Conservation (phyloP, 1,284 basidiomycete genomes). For the Pascua guehoae region DNA sequence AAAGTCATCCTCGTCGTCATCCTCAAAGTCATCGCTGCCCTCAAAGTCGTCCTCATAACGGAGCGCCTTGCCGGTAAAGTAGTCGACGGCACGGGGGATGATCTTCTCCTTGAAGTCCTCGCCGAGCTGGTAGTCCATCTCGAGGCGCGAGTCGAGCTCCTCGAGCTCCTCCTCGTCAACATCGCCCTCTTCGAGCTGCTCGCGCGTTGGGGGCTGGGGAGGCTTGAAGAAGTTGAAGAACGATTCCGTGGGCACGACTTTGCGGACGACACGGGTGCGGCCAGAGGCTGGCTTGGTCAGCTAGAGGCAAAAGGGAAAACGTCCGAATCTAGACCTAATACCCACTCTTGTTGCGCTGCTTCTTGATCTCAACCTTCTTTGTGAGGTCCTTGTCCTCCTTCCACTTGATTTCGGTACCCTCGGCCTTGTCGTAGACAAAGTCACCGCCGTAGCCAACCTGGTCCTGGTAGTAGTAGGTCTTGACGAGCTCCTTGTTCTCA, state of each 20-base stretch:
- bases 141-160: constrained; percentile 86
- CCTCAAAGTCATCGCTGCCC: constrained; percentile 57
- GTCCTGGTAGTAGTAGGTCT: constrained; percentile 94
- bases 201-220: constrained; percentile 69
- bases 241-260: constrained; percentile 79
- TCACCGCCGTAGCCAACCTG: constrained; percentile 92
- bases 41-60: constrained; percentile 78
- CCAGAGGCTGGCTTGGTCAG: constrained; percentile 65
- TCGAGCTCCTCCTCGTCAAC: constrained; percentile 81
- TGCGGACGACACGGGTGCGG: constrained; percentile 84
- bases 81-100: constrained; percentile 90
- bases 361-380: constrained; percentile 97
- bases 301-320: too few relatives aligned
- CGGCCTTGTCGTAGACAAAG: constrained; percentile 90
- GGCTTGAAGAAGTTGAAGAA: constrained; percentile 98
- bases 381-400: constrained; percentile 98
- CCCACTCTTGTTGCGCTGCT: constrained; percentile 96
- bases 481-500: constrained; percentile 74
- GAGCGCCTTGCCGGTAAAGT: constrained; percentile 94
- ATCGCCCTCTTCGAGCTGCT: constrained; percentile 68
- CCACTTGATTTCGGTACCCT: constrained; percentile 89
- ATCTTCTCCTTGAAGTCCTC: constrained; percentile 99
- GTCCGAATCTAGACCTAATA: constrained; percentile 10
- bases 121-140: constrained; percentile 96
- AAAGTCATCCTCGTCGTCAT: constrained; percentile 58